Evolutionary conservation across 176 grass and related monocot genomes (phyloP).

Genomic region (Otatea glauca): DNA sequence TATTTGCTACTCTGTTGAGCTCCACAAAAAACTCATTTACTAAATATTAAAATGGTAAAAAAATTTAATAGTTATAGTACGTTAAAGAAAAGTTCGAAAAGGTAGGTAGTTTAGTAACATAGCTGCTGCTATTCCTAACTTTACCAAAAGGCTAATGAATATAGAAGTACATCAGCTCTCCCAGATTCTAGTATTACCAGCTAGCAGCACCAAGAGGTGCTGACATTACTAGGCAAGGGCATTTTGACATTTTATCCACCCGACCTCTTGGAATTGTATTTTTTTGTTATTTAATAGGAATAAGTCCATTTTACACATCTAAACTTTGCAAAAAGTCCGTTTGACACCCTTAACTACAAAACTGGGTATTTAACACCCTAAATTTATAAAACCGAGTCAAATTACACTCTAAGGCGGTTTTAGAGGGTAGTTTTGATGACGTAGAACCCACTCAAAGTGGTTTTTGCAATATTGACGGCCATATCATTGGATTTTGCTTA

Average conservation of each 20-base stretch:
- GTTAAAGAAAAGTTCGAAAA: background rate
- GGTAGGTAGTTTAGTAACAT: background rate
- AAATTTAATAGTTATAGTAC: background rate
- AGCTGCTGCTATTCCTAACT: background rate
- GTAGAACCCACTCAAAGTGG: too few species aligned
- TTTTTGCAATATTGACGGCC: too few species aligned
- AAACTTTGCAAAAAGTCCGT: too few species aligned
- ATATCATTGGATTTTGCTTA: too few species aligned
- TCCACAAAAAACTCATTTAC: background rate
- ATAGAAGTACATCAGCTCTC: background rate
- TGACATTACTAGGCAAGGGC: background rate
- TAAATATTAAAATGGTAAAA: background rate
- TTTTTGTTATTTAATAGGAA: too few species aligned
- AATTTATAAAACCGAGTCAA: too few species aligned
- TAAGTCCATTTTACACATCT: too few species aligned
- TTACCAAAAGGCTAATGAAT: background rate
- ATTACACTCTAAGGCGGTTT: too few species aligned
- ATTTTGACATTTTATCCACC: conserved; percentile 1
- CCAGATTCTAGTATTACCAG: background rate
- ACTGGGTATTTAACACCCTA: too few species aligned
- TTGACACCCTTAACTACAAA: too few species aligned
- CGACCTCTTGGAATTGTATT: background rate
- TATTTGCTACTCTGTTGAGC: conserved; percentile 24
- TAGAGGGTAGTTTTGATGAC: too few species aligned
- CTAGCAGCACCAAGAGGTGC: conserved; percentile 29